Percentiles rank a stretch among this genome's conserved stretches.
phyloP scores from a whole-genome alignment of 495 filamentous ascomycete genomes.

The Xylaria castorea region DNA sequence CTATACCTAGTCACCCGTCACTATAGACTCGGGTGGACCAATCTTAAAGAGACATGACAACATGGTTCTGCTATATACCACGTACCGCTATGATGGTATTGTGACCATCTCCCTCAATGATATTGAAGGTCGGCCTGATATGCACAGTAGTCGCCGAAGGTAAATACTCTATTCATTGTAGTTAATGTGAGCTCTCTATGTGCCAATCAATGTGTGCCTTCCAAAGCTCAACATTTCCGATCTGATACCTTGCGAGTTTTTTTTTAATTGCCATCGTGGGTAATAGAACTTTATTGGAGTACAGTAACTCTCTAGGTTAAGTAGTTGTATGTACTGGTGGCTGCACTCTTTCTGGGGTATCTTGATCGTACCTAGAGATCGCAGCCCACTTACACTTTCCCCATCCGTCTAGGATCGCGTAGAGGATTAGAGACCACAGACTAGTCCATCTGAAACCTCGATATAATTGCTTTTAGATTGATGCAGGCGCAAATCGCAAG shows the following conservation, averaged over 20 bases:
- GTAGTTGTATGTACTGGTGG: neutral
- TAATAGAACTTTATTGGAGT: neutral
- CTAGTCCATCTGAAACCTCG: neutral
- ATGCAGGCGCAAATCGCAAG: neutral
- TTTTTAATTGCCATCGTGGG: neutral
- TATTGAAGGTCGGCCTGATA: neutral
- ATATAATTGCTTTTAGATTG: neutral
- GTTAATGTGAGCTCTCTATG: neutral
- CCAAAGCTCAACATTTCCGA: neutral
- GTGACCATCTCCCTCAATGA: neutral
- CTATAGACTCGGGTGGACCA: slow-evolving; percentile 7
- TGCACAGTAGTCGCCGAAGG: too few relatives aligned
- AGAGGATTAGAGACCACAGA: neutral
- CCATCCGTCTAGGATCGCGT: neutral
- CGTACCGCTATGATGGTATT: neutral
- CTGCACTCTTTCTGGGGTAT: neutral
- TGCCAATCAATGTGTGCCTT: neutral
- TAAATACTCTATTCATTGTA: neutral
- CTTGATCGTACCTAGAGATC: neutral
- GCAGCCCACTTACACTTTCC: neutral
- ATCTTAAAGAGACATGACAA: slow-evolving; percentile 14
- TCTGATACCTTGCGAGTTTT: neutral
- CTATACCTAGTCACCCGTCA: neutral
- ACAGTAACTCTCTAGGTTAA: neutral
- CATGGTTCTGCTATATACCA: neutral